phyloP scores from a whole-genome alignment of 768 basidiomycete genomes.

The Terana coerulea region DNA sequence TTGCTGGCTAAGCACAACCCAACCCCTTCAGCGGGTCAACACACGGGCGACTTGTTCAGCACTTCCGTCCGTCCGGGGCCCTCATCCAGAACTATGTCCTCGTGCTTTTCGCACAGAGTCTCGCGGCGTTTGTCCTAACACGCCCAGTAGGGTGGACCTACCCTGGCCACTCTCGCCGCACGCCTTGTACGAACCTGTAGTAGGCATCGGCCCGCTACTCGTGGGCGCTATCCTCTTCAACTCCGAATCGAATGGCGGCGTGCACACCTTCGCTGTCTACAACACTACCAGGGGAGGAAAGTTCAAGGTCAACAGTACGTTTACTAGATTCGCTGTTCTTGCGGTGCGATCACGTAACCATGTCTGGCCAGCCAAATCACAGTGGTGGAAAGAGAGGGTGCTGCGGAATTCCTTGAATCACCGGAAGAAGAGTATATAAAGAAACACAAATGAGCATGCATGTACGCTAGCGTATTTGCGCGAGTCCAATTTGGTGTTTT shows the following conservation, averaged over 20 bases:
- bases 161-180: conserved; percentile 2
- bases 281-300: background rate
- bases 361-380: background rate
- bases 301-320: background rate
- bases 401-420: background rate
- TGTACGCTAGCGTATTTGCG: too few relatives aligned
- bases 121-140: conserved; percentile 1
- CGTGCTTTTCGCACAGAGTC: background rate
- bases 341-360: too few relatives aligned
- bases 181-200: conserved; percentile 8
- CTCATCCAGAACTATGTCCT: background rate
- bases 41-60: background rate
- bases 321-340: background rate
- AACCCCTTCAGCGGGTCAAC: background rate
- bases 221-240: conserved; percentile 4
- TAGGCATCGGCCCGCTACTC: conserved; percentile 7
- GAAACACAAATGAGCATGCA: too few relatives aligned
- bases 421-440: too few relatives aligned
- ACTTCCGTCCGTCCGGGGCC: background rate
- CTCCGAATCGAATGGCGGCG: background rate
- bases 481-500: too few relatives aligned
- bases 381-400: conserved; percentile 8
- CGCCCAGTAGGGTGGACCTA: conserved; percentile 9
- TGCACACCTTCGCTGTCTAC: background rate
- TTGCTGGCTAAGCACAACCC: background rate